Evolutionary conservation across 2,329 filamentous ascomycete species (phyloP), one percentile per base, ranked within the genome.

Genomic region (Elsinoe australis): DNA sequence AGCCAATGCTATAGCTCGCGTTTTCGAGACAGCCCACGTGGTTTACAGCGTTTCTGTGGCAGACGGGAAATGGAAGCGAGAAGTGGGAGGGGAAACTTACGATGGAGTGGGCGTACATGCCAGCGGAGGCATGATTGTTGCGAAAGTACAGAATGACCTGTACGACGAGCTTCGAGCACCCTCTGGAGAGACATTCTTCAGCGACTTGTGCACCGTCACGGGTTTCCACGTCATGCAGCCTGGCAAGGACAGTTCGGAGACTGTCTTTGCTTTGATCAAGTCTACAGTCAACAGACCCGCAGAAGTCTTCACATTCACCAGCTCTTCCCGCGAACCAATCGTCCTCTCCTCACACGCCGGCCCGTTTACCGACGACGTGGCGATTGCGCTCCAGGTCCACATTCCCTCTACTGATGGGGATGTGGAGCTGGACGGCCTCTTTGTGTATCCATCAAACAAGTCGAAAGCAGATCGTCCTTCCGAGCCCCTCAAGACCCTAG

Each of bases 291-390:
- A 60, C 48, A 49, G 53, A 14, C 63, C 62, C 1, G 35, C 48
- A 10, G 62, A 66, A 50, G 56, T 66, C 18, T 64, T 55, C 53
- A 54, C 61, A 15, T 56, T 54, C 5, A 56, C 54, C n/a, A 50
- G 54, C 2, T 55, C 56, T 5, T 52, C 28, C 17, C n/a, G 39
- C 3, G 47, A 45, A 4, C 51, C 44, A 15, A 35, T 48, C 34
- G 51, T 52, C 46, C 50, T 58, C 12, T 56, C 56, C 9, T 31
- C 54, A 31, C 58, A 64, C 49, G 55, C 59, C n/a, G 39, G 51
- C 14, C 18, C 36, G 2, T 53, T 61, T 24, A 22, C 47, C 31
- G 51, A 53, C 17, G 35, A 44, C 5, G 54, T 63, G 47, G 60
- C 57, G 26, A 48, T 52, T 4, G 52, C 51, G 38, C 53, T 49